Evolutionary conservation across 2,329 filamentous ascomycete genomes (phyloP), one percentile per base, ranked within the genome.

Genomic region (Madurella fahalii): DNA sequence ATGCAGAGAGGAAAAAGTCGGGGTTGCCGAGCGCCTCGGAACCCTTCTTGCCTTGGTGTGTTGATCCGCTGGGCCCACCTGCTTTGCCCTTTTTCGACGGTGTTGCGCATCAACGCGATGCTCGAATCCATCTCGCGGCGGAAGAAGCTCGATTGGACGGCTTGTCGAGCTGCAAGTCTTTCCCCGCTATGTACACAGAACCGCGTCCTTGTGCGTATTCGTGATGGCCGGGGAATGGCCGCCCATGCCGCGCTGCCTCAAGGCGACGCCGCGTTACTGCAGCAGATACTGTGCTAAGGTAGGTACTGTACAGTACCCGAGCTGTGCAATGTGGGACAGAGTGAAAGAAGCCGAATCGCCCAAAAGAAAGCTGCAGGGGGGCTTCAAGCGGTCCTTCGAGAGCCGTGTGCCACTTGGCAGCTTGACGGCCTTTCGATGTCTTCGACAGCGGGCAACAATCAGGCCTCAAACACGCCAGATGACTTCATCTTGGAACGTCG

Each of bases 341-440:
- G 40, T 13, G 34, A 39, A 32, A 47, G 47, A 48, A 49, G 32
- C 52, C 39, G 49, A 52, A 44, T 48, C 47, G 50, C 37, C 50
- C 32, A 40, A 39, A 54, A 32, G 18, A 34, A 16, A 49, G 25
- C 45, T 55, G 49, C 51, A 50, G 39, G 12, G 20, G 12, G 9
- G 13, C 50, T 32, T 25, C 34, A 11, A 11, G 34, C 9, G 4
- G 34, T 37, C 34, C 16, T 47, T 12, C n/a, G 9, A 18, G n/a
- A 31, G 15, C 17, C 17, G 44, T 40, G 44, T 40, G 54, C 52
- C 57, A 57, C 57, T 57, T 59, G 57, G 57, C 47, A 54, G 39
- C 52, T 47, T 31, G 40, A 39, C 44, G 37, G 43, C 41, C 50
- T 25, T 46, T 51, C 31, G 47, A 32, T 40, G 43, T 17, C 40